A percentile compares a stretch with the other conserved stretches of the same genome.
Conservation (phyloP, 805 yeast genomes). For the Pichia phayaonensis region DNA sequence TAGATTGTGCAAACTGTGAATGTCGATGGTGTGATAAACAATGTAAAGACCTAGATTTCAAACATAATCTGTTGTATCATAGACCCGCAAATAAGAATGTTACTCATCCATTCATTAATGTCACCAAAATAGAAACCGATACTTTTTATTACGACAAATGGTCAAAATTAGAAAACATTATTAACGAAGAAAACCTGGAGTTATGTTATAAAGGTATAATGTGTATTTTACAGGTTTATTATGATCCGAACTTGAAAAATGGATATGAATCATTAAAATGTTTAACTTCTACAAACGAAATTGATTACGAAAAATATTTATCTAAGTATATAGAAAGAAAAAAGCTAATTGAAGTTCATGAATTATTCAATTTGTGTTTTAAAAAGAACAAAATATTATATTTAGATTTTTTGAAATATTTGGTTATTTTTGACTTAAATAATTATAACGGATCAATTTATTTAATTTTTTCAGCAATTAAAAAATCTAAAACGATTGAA, state of each 20-base stretch:
- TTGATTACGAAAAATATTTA: conserved; percentile 12
- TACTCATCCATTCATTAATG: conserved; percentile 17
- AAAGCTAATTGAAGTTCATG: conserved; percentile 11
- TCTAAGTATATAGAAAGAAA: background rate
- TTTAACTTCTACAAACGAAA: conserved; percentile 4
- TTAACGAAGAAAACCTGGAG: conserved; percentile 13
- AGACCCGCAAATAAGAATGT: conserved; percentile 25
- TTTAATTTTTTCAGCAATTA: conserved; percentile 17
- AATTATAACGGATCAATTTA: conserved; percentile 23
- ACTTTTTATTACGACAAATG: conserved; percentile 20
- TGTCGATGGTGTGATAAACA: conserved; percentile 25
- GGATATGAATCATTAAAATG: conserved; percentile 16
- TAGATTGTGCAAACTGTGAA: conserved; percentile 26
- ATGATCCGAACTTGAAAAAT: conserved; percentile 14
- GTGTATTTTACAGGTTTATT: conserved; percentile 17
- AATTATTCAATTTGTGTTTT: conserved; percentile 17
- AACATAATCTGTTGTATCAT: conserved; percentile 22
- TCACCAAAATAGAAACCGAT: conserved; percentile 5
- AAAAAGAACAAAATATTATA: conserved; percentile 14
- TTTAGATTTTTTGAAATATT: conserved; percentile 16
- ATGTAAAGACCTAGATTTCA: conserved; percentile 23
- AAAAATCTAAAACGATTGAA: background rate
- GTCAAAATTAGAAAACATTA: conserved; percentile 13
- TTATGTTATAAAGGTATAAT: conserved; percentile 15
- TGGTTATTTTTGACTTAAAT: conserved; percentile 20